Evolutionary conservation across 2,329 filamentous ascomycete genomes (phyloP).

Genomic region (Zymoseptoria pseudotritici): DNA sequence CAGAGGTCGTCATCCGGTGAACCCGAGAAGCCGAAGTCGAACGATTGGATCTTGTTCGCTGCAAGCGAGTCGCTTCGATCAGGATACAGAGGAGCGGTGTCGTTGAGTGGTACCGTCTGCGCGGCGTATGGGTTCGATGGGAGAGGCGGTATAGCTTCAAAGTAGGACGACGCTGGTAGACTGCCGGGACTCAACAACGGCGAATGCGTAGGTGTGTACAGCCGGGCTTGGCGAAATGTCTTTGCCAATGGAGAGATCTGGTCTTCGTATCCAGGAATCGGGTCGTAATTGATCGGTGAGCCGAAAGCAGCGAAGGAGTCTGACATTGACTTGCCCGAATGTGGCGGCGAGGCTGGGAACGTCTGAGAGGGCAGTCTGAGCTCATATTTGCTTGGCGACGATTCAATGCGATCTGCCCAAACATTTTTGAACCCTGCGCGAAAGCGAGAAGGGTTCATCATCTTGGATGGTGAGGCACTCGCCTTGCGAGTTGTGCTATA

Average conservation of each 20-base stretch:
- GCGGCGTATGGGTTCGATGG: conserved; percentile 15
- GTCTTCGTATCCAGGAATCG: conserved; percentile 20
- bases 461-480: conserved; percentile 37
- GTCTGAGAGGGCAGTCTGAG: conserved; percentile 38
- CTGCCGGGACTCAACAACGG: conserved; percentile 19
- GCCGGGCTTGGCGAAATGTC: conserved; percentile 25
- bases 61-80: conserved; percentile 20
- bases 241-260: conserved; percentile 26
- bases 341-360: conserved; percentile 39
- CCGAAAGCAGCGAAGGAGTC: conserved; percentile 30
- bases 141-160: conserved; percentile 14
- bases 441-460: conserved; percentile 48
- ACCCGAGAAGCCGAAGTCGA: conserved; percentile 28
- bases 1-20: conserved; percentile 16
- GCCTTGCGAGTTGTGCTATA: conserved; percentile 24
- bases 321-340: conserved; percentile 36
- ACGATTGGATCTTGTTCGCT: conserved; percentile 21
- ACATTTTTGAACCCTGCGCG: conserved; percentile 38
- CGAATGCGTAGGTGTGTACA: conserved; percentile 25
- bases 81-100: conserved; percentile 24
- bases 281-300: conserved; percentile 15
- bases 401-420: conserved; percentile 48
- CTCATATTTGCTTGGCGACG: conserved; percentile 41
- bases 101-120: conserved; percentile 23
- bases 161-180: conserved; percentile 16